Evolutionary conservation across 164 flowering plant species (phyloP).

Genomic region (Kalanchoe fedtschenkoi): DNA sequence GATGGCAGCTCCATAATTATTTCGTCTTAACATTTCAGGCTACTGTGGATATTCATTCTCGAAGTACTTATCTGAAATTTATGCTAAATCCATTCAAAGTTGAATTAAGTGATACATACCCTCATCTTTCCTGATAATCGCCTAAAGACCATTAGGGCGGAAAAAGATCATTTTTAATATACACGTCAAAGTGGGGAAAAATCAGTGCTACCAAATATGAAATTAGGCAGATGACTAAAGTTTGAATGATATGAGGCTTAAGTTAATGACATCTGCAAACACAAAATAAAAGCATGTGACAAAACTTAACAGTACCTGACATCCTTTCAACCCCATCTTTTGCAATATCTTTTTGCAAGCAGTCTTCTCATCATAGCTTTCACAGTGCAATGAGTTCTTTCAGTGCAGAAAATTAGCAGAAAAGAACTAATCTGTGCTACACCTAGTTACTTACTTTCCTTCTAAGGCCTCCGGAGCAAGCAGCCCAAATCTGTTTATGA

Average conservation of each 20-base stretch:
- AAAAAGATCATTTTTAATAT: background rate
- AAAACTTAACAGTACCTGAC: conserved; percentile 36
- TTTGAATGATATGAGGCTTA: no score
- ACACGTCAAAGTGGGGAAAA: background rate
- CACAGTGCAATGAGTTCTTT: conserved; percentile 1
- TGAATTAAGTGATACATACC: background rate
- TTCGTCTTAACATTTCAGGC: no score
- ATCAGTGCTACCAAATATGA: background rate
- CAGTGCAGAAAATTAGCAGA: conserved; percentile 3
- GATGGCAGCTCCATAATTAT: no score
- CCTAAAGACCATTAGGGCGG: background rate
- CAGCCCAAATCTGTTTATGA: conserved; percentile 62
- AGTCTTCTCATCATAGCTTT: conserved; percentile 57
- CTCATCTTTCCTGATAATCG: background rate
- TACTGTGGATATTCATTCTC: no score
- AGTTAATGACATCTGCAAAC: background rate
- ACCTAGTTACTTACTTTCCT: conserved; percentile 35
- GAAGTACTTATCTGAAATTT: no score
- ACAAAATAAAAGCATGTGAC: background rate
- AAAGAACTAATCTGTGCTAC: background rate
- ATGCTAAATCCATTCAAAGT: background rate
- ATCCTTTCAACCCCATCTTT: conserved; percentile 57
- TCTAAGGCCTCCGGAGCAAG: conserved; percentile 52
- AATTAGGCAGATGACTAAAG: background rate
- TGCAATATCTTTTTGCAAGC: conserved; percentile 54